phyloP scores from a whole-genome alignment of 2,329 filamentous ascomycete species.

The Xylogone sp. region DNA sequence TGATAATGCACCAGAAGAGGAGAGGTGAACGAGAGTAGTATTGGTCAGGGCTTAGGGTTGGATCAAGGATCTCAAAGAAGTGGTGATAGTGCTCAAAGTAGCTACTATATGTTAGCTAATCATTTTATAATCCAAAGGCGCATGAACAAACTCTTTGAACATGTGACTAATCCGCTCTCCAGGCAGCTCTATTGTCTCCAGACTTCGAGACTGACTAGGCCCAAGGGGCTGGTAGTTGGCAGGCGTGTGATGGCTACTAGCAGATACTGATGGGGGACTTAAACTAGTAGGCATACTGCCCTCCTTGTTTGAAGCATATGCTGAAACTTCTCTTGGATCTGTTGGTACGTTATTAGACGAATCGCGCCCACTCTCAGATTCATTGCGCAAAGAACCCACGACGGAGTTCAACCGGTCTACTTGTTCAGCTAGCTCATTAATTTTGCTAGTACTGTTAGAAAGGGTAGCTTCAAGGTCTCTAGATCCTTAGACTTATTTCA shows the following conservation, averaged over 20 bases:
- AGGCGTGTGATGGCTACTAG: neutral
- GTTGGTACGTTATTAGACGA: neutral
- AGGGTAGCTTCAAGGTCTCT: too few relatives aligned
- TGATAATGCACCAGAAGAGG: conserved; percentile 14
- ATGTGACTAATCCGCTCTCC: conserved; percentile 6
- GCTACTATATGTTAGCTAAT: conserved; percentile 3
- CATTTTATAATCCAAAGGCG: too few relatives aligned
- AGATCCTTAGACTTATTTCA: neutral
- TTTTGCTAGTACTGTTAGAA: too few relatives aligned
- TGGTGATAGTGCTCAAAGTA: conserved; percentile 14
- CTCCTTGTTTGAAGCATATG: neutral
- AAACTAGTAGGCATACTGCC: neutral
- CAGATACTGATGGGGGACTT: neutral
- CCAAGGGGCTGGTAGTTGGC: conserved; percentile 1
- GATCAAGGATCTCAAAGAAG: conserved; percentile 10
- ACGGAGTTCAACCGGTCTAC: conserved; percentile 3
- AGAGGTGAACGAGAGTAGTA: conserved; percentile 6
- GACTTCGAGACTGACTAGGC: neutral
- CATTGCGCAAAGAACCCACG: neutral
- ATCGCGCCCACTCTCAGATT: neutral
- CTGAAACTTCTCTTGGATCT: neutral
- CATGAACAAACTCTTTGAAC: conserved; percentile 10
- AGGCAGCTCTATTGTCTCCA: conserved; percentile 6
- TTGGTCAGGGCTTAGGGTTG: conserved; percentile 9
- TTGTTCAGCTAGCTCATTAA: conserved; percentile 11